Evolutionary conservation across 805 yeast species (phyloP).

Genomic region (Ogataea allantospora): DNA sequence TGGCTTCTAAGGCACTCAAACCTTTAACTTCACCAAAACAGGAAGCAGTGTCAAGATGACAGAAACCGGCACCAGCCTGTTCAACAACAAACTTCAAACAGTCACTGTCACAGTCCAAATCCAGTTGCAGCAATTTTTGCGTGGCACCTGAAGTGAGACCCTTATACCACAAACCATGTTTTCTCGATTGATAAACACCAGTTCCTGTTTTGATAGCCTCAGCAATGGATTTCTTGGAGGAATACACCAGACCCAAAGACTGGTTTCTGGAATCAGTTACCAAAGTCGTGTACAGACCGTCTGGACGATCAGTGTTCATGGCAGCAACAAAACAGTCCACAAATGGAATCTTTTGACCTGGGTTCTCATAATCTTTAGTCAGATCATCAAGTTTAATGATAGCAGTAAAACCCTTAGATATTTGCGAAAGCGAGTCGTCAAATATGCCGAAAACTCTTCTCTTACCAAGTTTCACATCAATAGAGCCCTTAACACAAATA

Average conservation of each 20-base stretch:
- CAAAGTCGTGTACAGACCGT: slow-evolving; percentile 81
- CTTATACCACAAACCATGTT: slow-evolving; percentile 92
- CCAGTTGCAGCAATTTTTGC: slow-evolving; percentile 66
- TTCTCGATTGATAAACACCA: slow-evolving; percentile 93
- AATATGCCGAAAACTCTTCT: slow-evolving; percentile 16
- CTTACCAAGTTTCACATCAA: slow-evolving; percentile 16
- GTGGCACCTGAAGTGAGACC: slow-evolving; percentile 97
- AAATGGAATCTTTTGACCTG: slow-evolving; percentile 34
- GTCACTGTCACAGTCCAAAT: slow-evolving; percentile 89
- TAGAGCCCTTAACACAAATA: slow-evolving; percentile 21
- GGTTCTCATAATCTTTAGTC: slow-evolving; percentile 34
- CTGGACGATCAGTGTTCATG: slow-evolving; percentile 77
- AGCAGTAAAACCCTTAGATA: slow-evolving; percentile 38
- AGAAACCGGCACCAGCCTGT: slow-evolving; percentile 86
- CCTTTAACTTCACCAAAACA: slow-evolving; percentile 81
- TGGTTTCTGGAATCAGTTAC: slow-evolving; percentile 69
- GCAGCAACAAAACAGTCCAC: slow-evolving; percentile 45
- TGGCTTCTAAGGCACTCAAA: slow-evolving; percentile 61
- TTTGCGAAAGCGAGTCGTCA: slow-evolving; percentile 17
- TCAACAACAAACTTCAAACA: slow-evolving; percentile 83
- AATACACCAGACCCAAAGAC: slow-evolving; percentile 87
- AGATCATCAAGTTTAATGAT: slow-evolving; percentile 31
- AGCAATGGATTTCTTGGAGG: slow-evolving; percentile 75
- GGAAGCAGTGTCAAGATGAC: slow-evolving; percentile 78
- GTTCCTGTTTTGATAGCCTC: slow-evolving; percentile 78